Evolutionary conservation across 768 basidiomycete genomes (phyloP), one percentile per base, ranked within the genome.

Genomic region (Xerocomus spinulosus): DNA sequence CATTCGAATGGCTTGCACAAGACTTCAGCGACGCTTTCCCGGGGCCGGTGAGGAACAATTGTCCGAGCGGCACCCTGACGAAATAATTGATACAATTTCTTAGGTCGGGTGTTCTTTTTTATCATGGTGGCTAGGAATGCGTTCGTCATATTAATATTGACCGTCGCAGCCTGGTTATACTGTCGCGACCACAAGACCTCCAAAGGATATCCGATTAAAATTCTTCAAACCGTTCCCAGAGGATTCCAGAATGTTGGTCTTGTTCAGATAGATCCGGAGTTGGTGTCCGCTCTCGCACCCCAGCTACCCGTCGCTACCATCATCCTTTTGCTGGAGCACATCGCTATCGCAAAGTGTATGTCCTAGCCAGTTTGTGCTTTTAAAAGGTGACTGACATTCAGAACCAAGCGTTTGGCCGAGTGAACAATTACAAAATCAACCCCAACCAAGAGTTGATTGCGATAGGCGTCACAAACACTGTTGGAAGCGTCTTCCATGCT

Each of bases 371-470:
- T 34, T 7, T 15, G 15, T 35, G 28, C 35, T 37, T n/a, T n/a
- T 23, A 35, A 17, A 15, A 37, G 26, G 3, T 4, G 44, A 14
- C 46, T 67, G 23, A 68, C 23, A 1, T 24, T n/a, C 28, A 4
- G 13, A 24, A 46, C n/a, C 5, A 57, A 92, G 87, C 92, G 2
- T 97, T 97, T 66, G 95, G 93, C 44, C 86, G 96, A 54, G 63
- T 97, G 55, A 98, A 98, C 63, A 83, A 84, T 18, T 99, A 99
- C 75, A 95, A 89, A 66, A 90, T 91, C 56, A 80, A 90, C 51
- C 90, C 93, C 2, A 91, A 92, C 69, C 93, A 96, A 67, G 94
- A 96, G 66, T 77, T 97, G 41, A 88, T 97, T 57, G 93, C 95
- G 34, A 97, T 99, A 56, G 95, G 95, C n/a, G 91, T 98, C 17